Percentiles rank a stretch among this genome's conserved stretches.
Conservation (phyloP, 345 rosid genomes). For the Acer campestre region DNA sequence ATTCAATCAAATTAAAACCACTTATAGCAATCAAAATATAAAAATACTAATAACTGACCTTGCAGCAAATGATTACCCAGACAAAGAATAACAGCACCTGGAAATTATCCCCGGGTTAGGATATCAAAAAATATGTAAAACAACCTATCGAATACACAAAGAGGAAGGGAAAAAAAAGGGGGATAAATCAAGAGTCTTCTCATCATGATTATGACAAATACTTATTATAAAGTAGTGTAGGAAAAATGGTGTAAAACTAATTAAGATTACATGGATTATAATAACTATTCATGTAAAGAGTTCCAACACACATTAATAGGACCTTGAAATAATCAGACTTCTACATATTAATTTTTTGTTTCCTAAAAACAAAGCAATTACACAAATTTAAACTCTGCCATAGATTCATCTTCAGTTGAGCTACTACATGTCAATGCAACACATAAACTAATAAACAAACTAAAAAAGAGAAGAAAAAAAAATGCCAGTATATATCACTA, state of each 20-base stretch:
- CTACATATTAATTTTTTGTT: not conserved
- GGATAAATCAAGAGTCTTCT: not conserved
- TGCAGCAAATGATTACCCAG: conserved; percentile 84
- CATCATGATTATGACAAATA: not conserved
- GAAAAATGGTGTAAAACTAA: not conserved
- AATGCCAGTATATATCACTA: not conserved
- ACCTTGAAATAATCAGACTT: not conserved
- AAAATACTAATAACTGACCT: conserved; percentile 52
- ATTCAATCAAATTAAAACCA: conserved; percentile 9
- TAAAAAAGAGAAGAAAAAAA: not conserved
- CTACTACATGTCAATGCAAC: not conserved
- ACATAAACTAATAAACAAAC: conserved; percentile 11
- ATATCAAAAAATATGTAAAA: conserved; percentile 17
- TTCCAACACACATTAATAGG: too few species aligned
- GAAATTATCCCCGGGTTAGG: conserved; percentile 24
- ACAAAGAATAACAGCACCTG: conserved; percentile 78
- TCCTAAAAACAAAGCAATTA: not conserved
- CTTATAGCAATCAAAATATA: not conserved
- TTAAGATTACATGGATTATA: not conserved
- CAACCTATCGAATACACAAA: not conserved
- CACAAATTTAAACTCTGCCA: not conserved
- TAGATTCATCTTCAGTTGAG: conserved; percentile 12
- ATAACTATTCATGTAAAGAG: too few species aligned
- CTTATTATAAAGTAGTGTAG: not conserved
- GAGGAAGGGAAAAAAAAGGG: not conserved